Evolutionary conservation across 371 early-diverging fungal genomes (phyloP).

Genomic region (Mortierella sp.): DNA sequence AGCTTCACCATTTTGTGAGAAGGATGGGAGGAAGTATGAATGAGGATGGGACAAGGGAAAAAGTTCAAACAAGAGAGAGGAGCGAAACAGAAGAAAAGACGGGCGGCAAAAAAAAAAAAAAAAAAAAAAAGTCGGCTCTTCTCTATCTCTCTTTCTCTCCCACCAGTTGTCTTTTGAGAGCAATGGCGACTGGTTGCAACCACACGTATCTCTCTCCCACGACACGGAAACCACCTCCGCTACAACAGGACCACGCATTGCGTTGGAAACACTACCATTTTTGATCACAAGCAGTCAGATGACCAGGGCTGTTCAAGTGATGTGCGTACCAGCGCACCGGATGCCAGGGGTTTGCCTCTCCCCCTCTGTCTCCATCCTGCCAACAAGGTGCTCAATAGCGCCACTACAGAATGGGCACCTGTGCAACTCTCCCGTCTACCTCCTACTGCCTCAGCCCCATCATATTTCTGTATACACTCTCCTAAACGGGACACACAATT

Average conservation of each 20-base stretch:
- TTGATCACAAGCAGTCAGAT: too few species aligned
- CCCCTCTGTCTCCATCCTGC: background rate
- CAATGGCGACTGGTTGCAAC: too few species aligned
- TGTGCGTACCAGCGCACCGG: too few species aligned
- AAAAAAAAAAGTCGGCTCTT: background rate
- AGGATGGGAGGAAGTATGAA: conserved; percentile 1
- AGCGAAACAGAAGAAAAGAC: background rate
- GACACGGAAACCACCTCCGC: conserved; percentile 81
- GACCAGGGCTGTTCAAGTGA: too few species aligned
- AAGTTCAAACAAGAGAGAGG: background rate
- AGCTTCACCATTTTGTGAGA: background rate
- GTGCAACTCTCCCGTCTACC: background rate
- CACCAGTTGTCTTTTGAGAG: conserved; percentile 61
- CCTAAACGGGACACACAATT: too few species aligned
- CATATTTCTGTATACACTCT: too few species aligned
- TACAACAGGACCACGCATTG: too few species aligned
- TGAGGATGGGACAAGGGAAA: background rate
- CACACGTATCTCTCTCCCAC: conserved; percentile 87
- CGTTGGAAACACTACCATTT: too few species aligned
- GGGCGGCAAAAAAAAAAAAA: background rate
- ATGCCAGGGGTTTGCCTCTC: background rate
- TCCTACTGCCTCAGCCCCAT: background rate
- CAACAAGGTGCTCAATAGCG: background rate
- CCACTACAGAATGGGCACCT: background rate
- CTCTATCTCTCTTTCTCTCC: background rate